These are phyloP conservation scores for Purshia tridentata DNA, from an alignment of 306 rosid species.

Conservation along the genomic window DNA sequence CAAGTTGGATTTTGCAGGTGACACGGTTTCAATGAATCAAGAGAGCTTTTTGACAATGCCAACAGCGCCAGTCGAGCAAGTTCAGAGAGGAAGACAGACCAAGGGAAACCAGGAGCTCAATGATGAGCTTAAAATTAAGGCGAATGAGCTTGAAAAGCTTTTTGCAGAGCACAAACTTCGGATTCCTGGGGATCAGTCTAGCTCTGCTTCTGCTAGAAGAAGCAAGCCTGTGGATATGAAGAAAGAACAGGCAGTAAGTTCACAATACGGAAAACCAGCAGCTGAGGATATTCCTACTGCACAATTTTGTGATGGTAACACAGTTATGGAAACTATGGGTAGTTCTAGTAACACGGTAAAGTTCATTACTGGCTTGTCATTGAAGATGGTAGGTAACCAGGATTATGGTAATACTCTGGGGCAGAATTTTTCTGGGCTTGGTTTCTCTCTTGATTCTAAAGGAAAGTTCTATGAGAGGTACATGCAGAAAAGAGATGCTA, in stretches of 20 bases:
- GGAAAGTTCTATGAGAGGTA: conserved; percentile 86
- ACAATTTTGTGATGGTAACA: conserved; percentile 39
- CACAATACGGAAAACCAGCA: conserved; percentile 45
- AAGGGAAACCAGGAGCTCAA: conserved; percentile 89
- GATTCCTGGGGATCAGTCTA: conserved; percentile 81
- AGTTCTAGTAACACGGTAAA: conserved; percentile 39
- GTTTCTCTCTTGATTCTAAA: conserved; percentile 67
- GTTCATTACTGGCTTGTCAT: conserved; percentile 33
- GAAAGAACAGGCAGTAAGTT: conserved; percentile 47
- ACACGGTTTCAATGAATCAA: conserved; percentile 44
- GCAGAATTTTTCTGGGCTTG: conserved; percentile 53
- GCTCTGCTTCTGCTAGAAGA: conserved; percentile 65
- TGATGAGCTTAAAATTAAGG: conserved; percentile 93
- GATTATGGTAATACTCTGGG: conserved; percentile 50
- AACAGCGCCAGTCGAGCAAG: conserved; percentile 46
- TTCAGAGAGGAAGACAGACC: conserved; percentile 74
- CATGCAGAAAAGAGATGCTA: conserved; percentile 93
- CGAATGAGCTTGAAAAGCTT: conserved; percentile 95
- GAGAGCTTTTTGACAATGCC: conserved; percentile 37
- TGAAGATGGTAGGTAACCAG: conserved; percentile 42
- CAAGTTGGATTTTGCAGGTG: conserved; percentile 45
- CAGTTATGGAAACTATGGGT: conserved; percentile 39
- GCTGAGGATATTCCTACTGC: conserved; percentile 49
- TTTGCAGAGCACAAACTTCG: conserved; percentile 96
- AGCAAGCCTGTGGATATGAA: conserved; percentile 53